Evolutionary conservation across 1,284 basidiomycete species (phyloP), one percentile per base, ranked within the genome.

Genomic region (Lignosus rhinocerotis): DNA sequence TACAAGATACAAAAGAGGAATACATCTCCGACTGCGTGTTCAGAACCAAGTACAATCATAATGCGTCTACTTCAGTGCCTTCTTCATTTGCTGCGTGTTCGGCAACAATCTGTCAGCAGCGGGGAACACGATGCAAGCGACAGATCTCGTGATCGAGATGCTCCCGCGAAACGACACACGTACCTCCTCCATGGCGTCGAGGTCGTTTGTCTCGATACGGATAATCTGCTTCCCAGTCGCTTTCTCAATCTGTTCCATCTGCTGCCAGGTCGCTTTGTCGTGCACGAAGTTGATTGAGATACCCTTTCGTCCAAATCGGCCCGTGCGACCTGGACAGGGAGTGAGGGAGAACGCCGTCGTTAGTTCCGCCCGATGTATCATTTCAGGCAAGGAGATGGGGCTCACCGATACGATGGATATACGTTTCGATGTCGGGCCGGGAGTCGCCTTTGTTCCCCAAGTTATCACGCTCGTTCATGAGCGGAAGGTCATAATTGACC

Each of bases 231-330:
- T 88, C 25, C 90, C 88, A 1, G 94, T 83, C 1, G 80, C 81
- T 64, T 85, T 80, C 76, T 94, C 89, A 61, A 97, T 95, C 69
- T 82, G 79, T 66, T 93, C 82, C 85, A 97, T 94, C 71, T 95
- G 90, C 65, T 82, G 64, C 85, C 88, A 93, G 7, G 93, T 94
- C 72, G 80, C 79, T 69, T 87, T 80, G 76, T 97, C 88, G 72
- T 96, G 93, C 19, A 96, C 93, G 69, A 98, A 98, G 72, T 96
- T 96, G 70, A 98, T 91, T n/a, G 94, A 93, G 58, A 96, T 91
- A 8, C 96, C 95, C 73, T 94, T 94, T 55, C 96, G 87, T 54
- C 95, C 95, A 73, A 98, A 98, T 48, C 95, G 90, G 61, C 96
- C 95, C 49, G 95, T 98, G 55, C 95, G 92, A 55, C 94, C 94